These are phyloP conservation scores for Gossypium raimondii DNA, from an alignment of 345 rosid species.

Conservation along the genomic window DNA sequence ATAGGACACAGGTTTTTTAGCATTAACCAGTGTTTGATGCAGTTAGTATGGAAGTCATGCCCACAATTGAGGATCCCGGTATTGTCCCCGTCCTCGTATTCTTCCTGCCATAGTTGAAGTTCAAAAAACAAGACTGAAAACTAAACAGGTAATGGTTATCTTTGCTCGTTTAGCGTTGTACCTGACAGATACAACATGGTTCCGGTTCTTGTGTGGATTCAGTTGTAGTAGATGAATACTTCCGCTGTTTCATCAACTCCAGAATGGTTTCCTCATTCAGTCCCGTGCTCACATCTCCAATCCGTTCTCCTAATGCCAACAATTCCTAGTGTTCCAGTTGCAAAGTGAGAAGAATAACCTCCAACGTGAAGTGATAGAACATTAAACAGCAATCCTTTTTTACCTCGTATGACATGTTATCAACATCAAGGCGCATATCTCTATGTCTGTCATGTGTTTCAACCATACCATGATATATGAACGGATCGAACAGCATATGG, in stretches of 20 bases:
- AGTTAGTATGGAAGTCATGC: slow-evolving; percentile 67
- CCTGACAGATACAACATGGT: slow-evolving; percentile 95
- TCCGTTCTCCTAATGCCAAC: slow-evolving; percentile 83
- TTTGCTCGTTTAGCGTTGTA: slow-evolving; percentile 17
- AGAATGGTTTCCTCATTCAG: slow-evolving; percentile 63
- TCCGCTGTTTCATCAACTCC: slow-evolving; percentile 49
- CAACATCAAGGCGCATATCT: slow-evolving; percentile 94
- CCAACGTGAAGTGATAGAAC: background rate
- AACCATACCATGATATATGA: slow-evolving; percentile 57
- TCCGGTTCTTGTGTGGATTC: slow-evolving; percentile 41
- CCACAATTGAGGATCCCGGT: slow-evolving; percentile 74
- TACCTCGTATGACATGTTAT: slow-evolving; percentile 98
- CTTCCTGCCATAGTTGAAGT: slow-evolving; percentile 51
- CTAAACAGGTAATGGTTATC: background rate
- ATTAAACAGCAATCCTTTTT: slow-evolving; percentile 2
- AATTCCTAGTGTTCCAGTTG: slow-evolving; percentile 51
- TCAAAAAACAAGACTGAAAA: slow-evolving; percentile 1
- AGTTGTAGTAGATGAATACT: slow-evolving; percentile 24
- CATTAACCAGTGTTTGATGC: slow-evolving; percentile 86
- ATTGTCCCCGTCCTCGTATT: slow-evolving; percentile 66
- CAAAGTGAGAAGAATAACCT: slow-evolving; percentile 5
- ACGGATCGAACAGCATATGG: slow-evolving; percentile 75
- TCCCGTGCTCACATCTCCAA: slow-evolving; percentile 90
- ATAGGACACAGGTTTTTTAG: slow-evolving; percentile 83
- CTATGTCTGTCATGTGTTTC: slow-evolving; percentile 83